Base-by-base conservation (phyloP, 2,329 filamentous ascomycete genomes). In the Stachybotrys chartarum region DNA sequence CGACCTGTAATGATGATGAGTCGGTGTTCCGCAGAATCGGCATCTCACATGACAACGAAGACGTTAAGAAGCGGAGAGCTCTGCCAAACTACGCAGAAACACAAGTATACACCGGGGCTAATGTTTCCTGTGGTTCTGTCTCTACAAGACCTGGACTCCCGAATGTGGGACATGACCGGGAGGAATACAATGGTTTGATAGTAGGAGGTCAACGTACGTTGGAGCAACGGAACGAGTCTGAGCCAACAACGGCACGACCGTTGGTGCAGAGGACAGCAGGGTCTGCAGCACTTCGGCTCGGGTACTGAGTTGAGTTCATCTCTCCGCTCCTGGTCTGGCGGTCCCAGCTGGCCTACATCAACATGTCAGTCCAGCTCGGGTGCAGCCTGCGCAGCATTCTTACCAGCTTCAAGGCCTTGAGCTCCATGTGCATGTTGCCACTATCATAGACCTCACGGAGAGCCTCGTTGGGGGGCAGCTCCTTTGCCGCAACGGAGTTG, bases 211-310 rank as follows among this genome's bases (percentile, higher is more conserved):
- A 24, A 32, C 57, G 17, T 42, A 79, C 71, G 58, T 75, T 73
- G 54, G 65, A 71, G 65, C 75, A 78, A 47, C 61, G 64, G 64
- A 77, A 78, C 5, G 73, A 77, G 60, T 70, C 65, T 57, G 77
- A 70, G 12, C 73, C 75, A 5, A 68, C 65, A 16, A 74, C 64
- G 48, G 73, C 73, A 30, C 66, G 47, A 35, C 53, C 53, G 45
- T 54, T 49, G 32, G 47, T 50, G 47, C 53, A 54, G 7, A 4
- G 7, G 31, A 54, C 53, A 31, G 53, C 30, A 24, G 30, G 30
- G 12, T 54, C 48, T 16, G 42, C 44, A 17, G 53, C 47, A 17
- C 30, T 39, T 32, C 48, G 53, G 53, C 47, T 50, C 32, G 16
- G 16, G 47, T 54, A 54, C 53, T 54, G 53, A 14, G 53, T 39